Conservation (phyloP, 2,329 filamentous ascomycete species). For the Fusarium staphyleae region DNA sequence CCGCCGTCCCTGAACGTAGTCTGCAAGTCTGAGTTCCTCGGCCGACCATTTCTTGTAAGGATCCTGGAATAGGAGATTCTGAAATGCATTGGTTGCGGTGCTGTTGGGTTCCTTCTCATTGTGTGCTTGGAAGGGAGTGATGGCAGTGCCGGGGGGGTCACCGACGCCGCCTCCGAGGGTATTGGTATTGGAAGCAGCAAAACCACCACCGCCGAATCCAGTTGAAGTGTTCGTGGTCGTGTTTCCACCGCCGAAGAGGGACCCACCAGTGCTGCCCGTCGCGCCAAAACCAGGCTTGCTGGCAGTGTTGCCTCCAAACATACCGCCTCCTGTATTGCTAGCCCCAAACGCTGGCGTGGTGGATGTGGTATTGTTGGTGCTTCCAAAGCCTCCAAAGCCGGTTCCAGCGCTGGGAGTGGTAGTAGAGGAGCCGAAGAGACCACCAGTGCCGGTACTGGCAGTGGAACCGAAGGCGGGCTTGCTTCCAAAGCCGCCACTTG, state of each 20-base stretch:
- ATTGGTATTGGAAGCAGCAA: conserved; percentile 54
- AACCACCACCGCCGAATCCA: conserved; percentile 50
- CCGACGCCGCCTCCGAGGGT: conserved; percentile 60
- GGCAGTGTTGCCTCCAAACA: conserved; percentile 60
- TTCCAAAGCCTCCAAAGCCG: conserved; percentile 53
- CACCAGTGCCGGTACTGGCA: conserved; percentile 50
- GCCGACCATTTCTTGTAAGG: conserved; percentile 89
- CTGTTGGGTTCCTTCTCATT: conserved; percentile 76
- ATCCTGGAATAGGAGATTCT: conserved; percentile 80
- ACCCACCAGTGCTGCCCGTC: conserved; percentile 49
- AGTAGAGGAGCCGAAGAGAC: conserved; percentile 55
- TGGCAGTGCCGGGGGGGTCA: conserved; percentile 73
- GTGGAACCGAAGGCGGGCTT: conserved; percentile 63
- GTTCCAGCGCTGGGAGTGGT: conserved; percentile 49
- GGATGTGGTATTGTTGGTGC: conserved; percentile 45
- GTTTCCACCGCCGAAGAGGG: conserved; percentile 56
- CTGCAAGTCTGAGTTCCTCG: conserved; percentile 82
- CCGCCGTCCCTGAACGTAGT: conserved; percentile 87
- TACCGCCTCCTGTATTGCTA: conserved; percentile 50
- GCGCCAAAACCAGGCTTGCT: conserved; percentile 61
- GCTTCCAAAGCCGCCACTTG: conserved; percentile 49
- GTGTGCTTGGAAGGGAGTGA: conserved; percentile 71
- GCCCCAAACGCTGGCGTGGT: conserved; percentile 52
- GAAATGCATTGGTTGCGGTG: conserved; percentile 68
- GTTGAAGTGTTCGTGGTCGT: conserved; percentile 41